Conservation (phyloP, 1,284 basidiomycete genomes). For the Melampsora larici-populina region DNA sequence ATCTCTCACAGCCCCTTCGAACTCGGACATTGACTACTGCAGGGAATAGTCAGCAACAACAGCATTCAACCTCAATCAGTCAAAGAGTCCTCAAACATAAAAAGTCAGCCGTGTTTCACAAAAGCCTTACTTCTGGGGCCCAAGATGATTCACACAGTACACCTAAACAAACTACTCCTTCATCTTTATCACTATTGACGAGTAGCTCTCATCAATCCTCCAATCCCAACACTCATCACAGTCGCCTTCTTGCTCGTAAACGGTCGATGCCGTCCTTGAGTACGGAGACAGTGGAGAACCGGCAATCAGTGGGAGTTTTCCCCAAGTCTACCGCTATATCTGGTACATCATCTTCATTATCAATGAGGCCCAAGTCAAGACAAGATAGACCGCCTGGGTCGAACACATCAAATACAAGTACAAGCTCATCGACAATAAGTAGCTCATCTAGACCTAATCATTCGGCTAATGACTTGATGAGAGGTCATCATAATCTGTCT, state of each 20-base stretch:
- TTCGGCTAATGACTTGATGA: not conserved
- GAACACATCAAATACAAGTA: not conserved
- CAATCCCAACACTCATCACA: not conserved
- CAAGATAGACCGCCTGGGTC: slow-evolving; percentile 8
- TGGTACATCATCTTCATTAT: not conserved
- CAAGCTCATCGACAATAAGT: not conserved
- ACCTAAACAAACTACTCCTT: slow-evolving; percentile 2
- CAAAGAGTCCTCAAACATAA: slow-evolving; percentile 31
- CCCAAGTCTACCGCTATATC: too few species aligned
- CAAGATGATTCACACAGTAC: slow-evolving; percentile 18
- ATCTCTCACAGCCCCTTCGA: not conserved
- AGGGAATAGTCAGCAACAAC: not conserved
- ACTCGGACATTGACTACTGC: slow-evolving; percentile 10
- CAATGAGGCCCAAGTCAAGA: slow-evolving; percentile 4
- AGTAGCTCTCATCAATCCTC: not conserved
- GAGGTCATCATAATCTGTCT: slow-evolving; percentile 11
- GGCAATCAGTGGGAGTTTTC: too few species aligned
- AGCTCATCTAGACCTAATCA: slow-evolving; percentile 8
- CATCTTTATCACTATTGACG: slow-evolving; percentile 12
- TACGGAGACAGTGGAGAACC: slow-evolving; percentile 1
- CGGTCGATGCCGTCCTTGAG: slow-evolving; percentile 37
- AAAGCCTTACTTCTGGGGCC: not conserved
- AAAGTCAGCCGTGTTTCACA: slow-evolving; percentile 32
- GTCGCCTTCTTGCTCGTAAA: slow-evolving; percentile 23
- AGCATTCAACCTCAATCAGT: slow-evolving; percentile 11